A percentile compares a stretch with the other conserved stretches of the same genome.
These are phyloP conservation scores for Citrus australasica DNA, from an alignment of 345 rosid genomes.

Conservation along the genomic window DNA sequence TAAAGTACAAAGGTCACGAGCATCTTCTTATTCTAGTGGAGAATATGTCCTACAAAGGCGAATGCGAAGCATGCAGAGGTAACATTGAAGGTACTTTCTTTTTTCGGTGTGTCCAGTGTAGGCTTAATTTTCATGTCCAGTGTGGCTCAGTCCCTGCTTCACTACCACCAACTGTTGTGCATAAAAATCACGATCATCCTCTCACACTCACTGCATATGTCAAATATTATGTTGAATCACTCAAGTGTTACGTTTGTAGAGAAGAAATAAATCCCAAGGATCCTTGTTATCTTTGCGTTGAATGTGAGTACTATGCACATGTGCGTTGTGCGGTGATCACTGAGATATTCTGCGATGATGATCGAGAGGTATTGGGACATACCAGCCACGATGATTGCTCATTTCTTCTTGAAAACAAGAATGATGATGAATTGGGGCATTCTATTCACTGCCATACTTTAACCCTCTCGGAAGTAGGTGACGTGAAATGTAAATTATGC, in stretches of 20 bases:
- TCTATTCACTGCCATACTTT: neutral
- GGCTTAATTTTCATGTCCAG: neutral
- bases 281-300: neutral
- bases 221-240: too few relatives aligned
- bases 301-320: neutral
- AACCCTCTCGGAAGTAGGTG: neutral
- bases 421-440: neutral
- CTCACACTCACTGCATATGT: neutral
- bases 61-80: neutral
- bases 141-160: neutral
- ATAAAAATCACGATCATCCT: neutral
- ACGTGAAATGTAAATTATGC: neutral
- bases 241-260: neutral
- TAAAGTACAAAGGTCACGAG: neutral
- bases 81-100: neutral
- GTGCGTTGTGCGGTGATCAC: neutral
- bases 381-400: neutral
- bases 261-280: neutral
- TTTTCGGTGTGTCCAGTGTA: neutral
- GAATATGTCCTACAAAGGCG: neutral
- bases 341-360: neutral
- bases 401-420: neutral
- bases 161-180: neutral
- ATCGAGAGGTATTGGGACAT: neutral
- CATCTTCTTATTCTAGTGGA: neutral